phyloP scores from a whole-genome alignment of 2,329 filamentous ascomycete genomes.

The Fonsecaea monophora region DNA sequence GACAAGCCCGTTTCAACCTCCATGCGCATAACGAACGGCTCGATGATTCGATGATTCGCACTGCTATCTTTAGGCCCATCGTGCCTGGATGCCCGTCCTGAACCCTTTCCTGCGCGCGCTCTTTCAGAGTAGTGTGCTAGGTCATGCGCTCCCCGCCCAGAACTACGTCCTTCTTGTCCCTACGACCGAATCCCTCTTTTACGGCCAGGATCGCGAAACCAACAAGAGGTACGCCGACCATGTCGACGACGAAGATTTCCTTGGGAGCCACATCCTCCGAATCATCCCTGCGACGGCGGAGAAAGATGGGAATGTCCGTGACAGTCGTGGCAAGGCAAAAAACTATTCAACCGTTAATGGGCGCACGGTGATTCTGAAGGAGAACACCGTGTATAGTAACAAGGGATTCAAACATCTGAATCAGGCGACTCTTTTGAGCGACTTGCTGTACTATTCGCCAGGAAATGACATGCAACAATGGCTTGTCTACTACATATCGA shows the following conservation, averaged over 20 bases:
- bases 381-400: constrained; percentile 90
- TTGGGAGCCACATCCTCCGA: constrained; percentile 94
- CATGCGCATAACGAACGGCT: constrained; percentile 29
- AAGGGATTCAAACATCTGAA: constrained; percentile 95
- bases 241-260: constrained; percentile 88
- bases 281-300: constrained; percentile 66
- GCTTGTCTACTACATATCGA: constrained; percentile 95
- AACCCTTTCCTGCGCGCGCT: constrained; percentile 99
- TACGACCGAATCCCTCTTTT: constrained; percentile 87
- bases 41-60: constrained; percentile 34
- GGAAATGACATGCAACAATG: constrained; percentile 89
- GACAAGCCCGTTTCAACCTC: constrained; percentile 16
- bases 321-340: constrained; percentile 89
- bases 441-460: constrained; percentile 87
- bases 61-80: constrained; percentile 36
- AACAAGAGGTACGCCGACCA: constrained; percentile 78
- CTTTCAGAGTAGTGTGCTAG: constrained; percentile 91
- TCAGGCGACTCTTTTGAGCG: constrained; percentile 84
- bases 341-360: constrained; percentile 93
- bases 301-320: constrained; percentile 73
- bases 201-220: constrained; percentile 84
- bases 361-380: constrained; percentile 91
- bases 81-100: constrained; percentile 89
- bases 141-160: constrained; percentile 89
- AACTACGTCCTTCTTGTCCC: constrained; percentile 95